A percentile compares a stretch with the other conserved stretches of the same genome.
These are phyloP conservation scores for Pneumocystis murina DNA, from an alignment of 1,139 yeast species.

Conservation along the genomic window DNA sequence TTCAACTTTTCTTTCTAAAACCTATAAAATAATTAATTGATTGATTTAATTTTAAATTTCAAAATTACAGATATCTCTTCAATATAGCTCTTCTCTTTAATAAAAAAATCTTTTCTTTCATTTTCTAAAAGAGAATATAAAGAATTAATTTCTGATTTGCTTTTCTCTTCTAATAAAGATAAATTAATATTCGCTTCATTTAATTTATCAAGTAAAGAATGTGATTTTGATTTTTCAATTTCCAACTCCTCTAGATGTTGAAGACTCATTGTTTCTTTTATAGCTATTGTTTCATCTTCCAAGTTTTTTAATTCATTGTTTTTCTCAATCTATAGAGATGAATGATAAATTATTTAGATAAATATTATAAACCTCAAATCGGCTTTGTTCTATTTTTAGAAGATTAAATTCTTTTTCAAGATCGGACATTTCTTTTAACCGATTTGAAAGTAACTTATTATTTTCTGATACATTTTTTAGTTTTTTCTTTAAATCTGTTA, in stretches of 20 bases:
- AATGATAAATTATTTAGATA: neutral
- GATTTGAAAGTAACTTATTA: constrained; percentile 13
- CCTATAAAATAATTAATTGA: neutral
- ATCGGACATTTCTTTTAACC: constrained; percentile 12
- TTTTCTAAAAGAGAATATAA: constrained; percentile 14
- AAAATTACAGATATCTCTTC: constrained; percentile 19
- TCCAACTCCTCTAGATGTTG: constrained; percentile 12
- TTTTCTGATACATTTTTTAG: constrained; percentile 15
- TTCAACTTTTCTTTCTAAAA: constrained; percentile 31
- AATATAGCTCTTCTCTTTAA: constrained; percentile 17
- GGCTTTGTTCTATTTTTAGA: constrained; percentile 12
- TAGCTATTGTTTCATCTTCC: constrained; percentile 9
- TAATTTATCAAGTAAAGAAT: constrained; percentile 17
- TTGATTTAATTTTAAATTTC: constrained; percentile 8
- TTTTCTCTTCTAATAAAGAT: constrained; percentile 14
- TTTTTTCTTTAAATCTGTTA: constrained; percentile 14
- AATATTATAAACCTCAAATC: neutral
- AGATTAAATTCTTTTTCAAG: constrained; percentile 13
- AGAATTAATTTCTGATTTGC: constrained; percentile 12
- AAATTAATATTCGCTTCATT: constrained; percentile 4
- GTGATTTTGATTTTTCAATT: constrained; percentile 10
- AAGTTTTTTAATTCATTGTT: constrained; percentile 5
- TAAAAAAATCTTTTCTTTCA: constrained; percentile 10
- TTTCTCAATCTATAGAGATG: constrained; percentile 1
- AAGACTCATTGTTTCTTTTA: constrained; percentile 10